These are phyloP conservation scores for Nakazawaea laoshanensis DNA, from an alignment of 805 yeast genomes.

Conservation along the genomic window DNA sequence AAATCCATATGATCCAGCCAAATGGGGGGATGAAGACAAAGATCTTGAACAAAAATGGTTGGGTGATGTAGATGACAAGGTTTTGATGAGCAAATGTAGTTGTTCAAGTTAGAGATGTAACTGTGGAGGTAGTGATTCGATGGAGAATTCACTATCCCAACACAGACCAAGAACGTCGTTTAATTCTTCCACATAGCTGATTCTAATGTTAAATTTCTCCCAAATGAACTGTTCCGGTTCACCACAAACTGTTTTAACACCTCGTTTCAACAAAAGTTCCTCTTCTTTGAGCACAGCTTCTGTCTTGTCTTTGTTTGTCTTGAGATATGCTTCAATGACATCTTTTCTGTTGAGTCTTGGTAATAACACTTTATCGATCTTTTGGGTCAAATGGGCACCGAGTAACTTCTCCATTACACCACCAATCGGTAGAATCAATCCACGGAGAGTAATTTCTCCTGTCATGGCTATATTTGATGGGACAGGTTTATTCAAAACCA, in stretches of 20 bases:
- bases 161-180: conserved; percentile 65
- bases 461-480: conserved; percentile 65
- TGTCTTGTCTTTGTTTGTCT: conserved; percentile 14
- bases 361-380: conserved; percentile 47
- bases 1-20: conserved; percentile 58
- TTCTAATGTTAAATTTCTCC: conserved; percentile 47
- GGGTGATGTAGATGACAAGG: conserved; percentile 37
- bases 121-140: background rate
- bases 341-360: conserved; percentile 69
- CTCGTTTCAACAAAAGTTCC: conserved; percentile 15
- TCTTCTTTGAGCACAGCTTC: conserved; percentile 16
- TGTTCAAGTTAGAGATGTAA: conserved; percentile 39
- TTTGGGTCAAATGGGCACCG: conserved; percentile 69
- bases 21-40: conserved; percentile 62
- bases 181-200: conserved; percentile 66
- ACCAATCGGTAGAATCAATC: conserved; percentile 74
- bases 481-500: conserved; percentile 33
- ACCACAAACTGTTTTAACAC: conserved; percentile 14
- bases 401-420: conserved; percentile 71
- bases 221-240: conserved; percentile 43
- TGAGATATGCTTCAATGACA: conserved; percentile 49
- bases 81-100: conserved; percentile 62
- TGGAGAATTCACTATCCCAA: conserved; percentile 44
- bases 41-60: conserved; percentile 52
- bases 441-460: conserved; percentile 76